phyloP scores from a whole-genome alignment of 2,329 filamentous ascomycete species.

The Pseudofabraea citricarpa region DNA sequence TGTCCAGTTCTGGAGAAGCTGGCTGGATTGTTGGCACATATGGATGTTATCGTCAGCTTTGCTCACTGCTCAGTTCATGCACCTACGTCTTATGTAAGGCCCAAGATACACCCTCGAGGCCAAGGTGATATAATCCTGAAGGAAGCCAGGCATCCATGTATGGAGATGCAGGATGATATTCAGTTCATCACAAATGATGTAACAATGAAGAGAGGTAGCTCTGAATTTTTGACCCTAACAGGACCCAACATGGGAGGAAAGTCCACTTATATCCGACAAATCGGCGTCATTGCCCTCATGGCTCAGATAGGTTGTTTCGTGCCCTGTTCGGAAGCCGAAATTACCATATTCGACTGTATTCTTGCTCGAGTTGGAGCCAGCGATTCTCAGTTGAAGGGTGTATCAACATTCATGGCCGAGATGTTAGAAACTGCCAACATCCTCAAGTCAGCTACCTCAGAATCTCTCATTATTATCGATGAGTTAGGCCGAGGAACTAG shows the following conservation, averaged over 20 bases:
- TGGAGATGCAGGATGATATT: conserved; percentile 98
- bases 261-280: conserved; percentile 96
- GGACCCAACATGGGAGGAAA: conserved; percentile 99
- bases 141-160: conserved; percentile 91
- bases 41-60: conserved; percentile 92
- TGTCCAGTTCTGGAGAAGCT: conserved; percentile 87
- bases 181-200: conserved; percentile 99
- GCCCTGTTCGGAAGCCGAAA: conserved; percentile 81
- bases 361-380: conserved; percentile 92
- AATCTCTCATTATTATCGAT: conserved; percentile 97
- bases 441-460: conserved; percentile 89
- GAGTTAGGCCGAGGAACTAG: conserved; percentile 94
- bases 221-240: conserved; percentile 92
- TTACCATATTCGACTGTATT: conserved; percentile 96
- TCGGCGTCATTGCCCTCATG: conserved; percentile 95
- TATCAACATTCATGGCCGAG: conserved; percentile 99
- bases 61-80: conserved; percentile 92
- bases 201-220: conserved; percentile 66
- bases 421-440: conserved; percentile 99
- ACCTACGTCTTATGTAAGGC: conserved; percentile 84
- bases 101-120: conserved; percentile 84
- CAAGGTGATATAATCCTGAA: conserved; percentile 84
- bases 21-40: conserved; percentile 81
- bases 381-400: conserved; percentile 94
- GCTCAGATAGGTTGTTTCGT: conserved; percentile 97